Base-by-base conservation (phyloP, 345 rosid genomes). In the Moricandia arvensis region DNA sequence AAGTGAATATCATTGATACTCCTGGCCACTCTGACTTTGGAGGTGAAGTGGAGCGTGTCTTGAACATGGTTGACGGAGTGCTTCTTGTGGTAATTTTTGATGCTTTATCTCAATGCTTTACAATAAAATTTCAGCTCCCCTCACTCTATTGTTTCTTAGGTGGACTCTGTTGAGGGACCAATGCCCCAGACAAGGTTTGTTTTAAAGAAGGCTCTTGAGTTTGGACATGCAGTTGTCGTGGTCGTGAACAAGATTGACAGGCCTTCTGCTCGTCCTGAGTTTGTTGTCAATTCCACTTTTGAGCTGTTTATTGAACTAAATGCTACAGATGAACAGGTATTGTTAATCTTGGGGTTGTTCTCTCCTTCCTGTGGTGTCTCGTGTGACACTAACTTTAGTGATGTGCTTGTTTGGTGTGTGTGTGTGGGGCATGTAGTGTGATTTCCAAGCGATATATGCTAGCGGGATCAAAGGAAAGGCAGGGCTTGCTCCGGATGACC, bases 1-100 rank as follows among this genome's bases (percentile, higher is more conserved):
- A 94, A 77, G 87, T 94, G 35, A 94, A 94, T 79, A 90, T 94
- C 38, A 94, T 94, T 54, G 98, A 91, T 83, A 94, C 98, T 66
- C 98, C 98, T 5, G 98, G 98, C 26, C 98, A 94, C 75, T 94
- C 98, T 41, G 98, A 94, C 82, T 94, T 94, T 81, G 98, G 98
- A 37, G 98, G 98, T 80, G 98, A 94, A 89, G 98, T 94, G 78
- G 98, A 94, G 72, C 96, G 98, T 53, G 90, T 94, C 73, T 89
- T 94, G 81, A 91, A 94, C 86, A 94, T 94, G 98, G 98, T 94
- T 38, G 98, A 94, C 80, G 98, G 98, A 21, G 91, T 94, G 76
- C 96, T 94, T 79, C 91, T 94, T 66, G 98, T 94, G 97, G 98
- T 94, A 89, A 70, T 12, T 37, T 18, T 8, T 74, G 79, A 8